Evolutionary conservation across 2,329 filamentous ascomycete genomes (phyloP), one percentile per base, ranked within the genome.

Genomic region (Aciculosporium take): DNA sequence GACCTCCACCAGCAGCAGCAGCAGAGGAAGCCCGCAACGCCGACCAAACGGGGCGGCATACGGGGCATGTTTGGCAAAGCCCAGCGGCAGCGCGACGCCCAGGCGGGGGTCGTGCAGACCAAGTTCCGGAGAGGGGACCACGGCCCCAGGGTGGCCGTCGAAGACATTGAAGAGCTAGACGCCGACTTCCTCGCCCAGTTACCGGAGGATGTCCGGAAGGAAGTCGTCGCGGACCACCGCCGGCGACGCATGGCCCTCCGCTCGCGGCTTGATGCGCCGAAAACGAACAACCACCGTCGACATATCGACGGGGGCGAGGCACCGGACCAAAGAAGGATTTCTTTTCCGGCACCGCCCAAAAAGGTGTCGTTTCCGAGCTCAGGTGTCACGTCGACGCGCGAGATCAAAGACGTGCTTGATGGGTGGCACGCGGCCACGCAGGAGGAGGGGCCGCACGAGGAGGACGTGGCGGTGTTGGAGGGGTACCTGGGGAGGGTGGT

Each of bases 161-260:
- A 67, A 6, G 60, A 59, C 5, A 46, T 65, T 1, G 67, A 69
- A 37, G 68, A 73, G 32, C 60, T 85, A 3, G 81, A 85, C 44
- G 66, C 74, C 0, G 77, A 79, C 0, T 88, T 95, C 53, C 75
- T 96, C 3, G 76, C 81, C 1, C 86, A 87, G 13, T 67, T 96
- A 1, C 89, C 89, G 0, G 79, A 83, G 48, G 84, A 94, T 36
- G 73, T 94, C 36, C 76, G 84, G 10, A 67, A 64, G 13, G 88
- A 96, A 59, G 71, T 96, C 6, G 60, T 94, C 2, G 78, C 76
- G 17, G 84, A 94, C 51, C 79, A 88, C 53, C 53, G 53, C 18
- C 58, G 58, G 4, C 57, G 71, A 9, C 74, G 69, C n/a, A 65
- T 81, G 17, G 74, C 76, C 9, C 71, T 76, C 29, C 68, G 63